Conservation (phyloP, 2,329 filamentous ascomycete genomes). For the Coniochaeta prunicola region DNA sequence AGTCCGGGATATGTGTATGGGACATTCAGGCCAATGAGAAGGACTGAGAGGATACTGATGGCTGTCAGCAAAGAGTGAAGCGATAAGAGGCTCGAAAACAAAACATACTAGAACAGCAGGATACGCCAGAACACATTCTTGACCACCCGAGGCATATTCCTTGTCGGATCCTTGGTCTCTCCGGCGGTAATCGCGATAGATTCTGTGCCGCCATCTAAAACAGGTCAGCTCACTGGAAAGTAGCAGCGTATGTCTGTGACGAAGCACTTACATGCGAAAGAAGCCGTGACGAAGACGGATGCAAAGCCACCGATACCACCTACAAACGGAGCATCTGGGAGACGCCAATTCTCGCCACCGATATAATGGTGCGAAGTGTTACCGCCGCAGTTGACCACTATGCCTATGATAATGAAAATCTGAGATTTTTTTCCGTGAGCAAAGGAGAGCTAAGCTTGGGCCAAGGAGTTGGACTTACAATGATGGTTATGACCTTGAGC, state of each 20-base stretch:
- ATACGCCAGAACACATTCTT: conserved; percentile 61
- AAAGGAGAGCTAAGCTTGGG: not conserved
- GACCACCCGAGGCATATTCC: conserved; percentile 54
- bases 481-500: conserved; percentile 45
- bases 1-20: conserved; percentile 45
- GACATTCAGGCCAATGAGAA: conserved; percentile 51
- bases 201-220: conserved; percentile 47
- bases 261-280: conserved; percentile 46
- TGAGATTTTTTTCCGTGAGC: conserved; percentile 12
- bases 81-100: not conserved
- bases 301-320: conserved; percentile 59
- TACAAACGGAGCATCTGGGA: conserved; percentile 56
- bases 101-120: conserved; percentile 37
- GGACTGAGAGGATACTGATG: conserved; percentile 32
- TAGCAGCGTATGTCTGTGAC: not conserved
- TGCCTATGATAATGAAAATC: conserved; percentile 57
- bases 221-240: conserved; percentile 8
- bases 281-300: conserved; percentile 55
- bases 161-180: conserved; percentile 55
- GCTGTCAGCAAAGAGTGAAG: not conserved
- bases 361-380: conserved; percentile 48
- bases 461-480: conserved; percentile 21
- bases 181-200: conserved; percentile 60
- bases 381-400: conserved; percentile 51
- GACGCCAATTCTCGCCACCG: conserved; percentile 49